A percentile compares a stretch with the other conserved stretches of the same genome.
phyloP scores from a whole-genome alignment of 2,329 filamentous ascomycete genomes.

The Diaporthe citri region DNA sequence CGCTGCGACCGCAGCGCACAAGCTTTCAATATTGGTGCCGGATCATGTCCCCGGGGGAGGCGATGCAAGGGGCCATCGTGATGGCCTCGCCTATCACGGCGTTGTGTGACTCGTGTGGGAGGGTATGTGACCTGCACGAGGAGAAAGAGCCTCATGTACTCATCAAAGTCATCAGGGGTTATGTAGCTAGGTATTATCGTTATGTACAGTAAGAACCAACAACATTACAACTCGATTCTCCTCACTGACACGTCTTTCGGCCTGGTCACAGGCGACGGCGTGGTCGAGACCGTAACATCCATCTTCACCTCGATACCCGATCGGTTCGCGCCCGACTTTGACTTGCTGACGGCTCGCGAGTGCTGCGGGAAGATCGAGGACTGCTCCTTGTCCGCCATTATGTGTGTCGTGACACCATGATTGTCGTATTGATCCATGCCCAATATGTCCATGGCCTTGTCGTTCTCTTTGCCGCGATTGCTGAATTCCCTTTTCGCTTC shows the following conservation, averaged over 20 bases:
- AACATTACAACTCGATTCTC: background rate
- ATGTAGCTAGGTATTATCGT: constrained; percentile 14
- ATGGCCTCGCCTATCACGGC: background rate
- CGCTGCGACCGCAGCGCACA: background rate
- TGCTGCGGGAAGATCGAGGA: constrained; percentile 24
- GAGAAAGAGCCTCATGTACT: constrained; percentile 5
- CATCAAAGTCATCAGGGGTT: constrained; percentile 7
- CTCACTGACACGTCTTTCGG: constrained; percentile 12
- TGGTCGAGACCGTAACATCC: constrained; percentile 34
- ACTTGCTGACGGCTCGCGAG: background rate
- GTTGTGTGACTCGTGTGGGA: background rate
- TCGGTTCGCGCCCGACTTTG: background rate
- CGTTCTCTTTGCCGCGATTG: constrained; percentile 20
- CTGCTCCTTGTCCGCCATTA: constrained; percentile 20
- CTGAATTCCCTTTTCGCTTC: background rate
- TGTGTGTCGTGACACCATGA: constrained; percentile 32
- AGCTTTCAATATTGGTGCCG: background rate
- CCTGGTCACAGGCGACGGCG: background rate
- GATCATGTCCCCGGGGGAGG: background rate
- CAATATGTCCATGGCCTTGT: constrained; percentile 25
- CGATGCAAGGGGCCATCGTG: background rate
- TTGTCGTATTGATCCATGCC: constrained; percentile 15
- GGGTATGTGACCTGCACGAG: background rate
- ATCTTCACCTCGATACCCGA: constrained; percentile 35
- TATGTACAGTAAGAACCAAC: background rate